Conservation (phyloP, 495 filamentous ascomycete species). For the Trichoderma virens region DNA sequence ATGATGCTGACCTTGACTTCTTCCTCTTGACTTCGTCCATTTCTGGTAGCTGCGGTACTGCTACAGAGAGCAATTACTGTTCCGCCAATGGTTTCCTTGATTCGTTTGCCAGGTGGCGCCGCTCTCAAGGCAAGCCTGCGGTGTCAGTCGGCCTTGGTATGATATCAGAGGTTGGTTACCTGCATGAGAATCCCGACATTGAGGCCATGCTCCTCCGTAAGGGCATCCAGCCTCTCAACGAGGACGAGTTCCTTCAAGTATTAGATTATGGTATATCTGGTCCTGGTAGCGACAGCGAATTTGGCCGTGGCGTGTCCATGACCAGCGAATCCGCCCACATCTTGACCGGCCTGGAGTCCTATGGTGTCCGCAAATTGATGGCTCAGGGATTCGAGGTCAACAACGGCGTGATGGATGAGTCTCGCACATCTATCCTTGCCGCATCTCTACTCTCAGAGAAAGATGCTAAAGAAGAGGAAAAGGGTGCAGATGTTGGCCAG, state of each 20-base stretch:
- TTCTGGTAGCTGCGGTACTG: constrained; percentile 33
- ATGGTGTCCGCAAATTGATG: constrained; percentile 16
- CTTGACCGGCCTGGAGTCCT: constrained; percentile 21
- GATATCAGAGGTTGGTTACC: constrained; percentile 29
- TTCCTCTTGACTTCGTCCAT: constrained; percentile 49
- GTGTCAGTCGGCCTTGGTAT: constrained; percentile 30
- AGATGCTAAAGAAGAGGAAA: constrained; percentile 5
- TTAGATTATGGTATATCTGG: constrained; percentile 21
- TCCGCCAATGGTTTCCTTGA: constrained; percentile 45
- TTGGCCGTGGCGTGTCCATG: background rate
- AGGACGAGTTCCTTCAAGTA: constrained; percentile 29
- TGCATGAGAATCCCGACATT: constrained; percentile 17
- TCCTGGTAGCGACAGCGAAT: background rate
- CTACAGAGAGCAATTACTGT: constrained; percentile 41
- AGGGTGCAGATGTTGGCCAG: constrained; percentile 4
- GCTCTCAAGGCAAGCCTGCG: constrained; percentile 23
- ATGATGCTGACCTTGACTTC: constrained; percentile 39
- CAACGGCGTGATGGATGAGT: constrained; percentile 16
- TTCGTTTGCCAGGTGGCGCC: constrained; percentile 23
- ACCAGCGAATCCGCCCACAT: constrained; percentile 15
- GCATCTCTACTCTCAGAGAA: constrained; percentile 12
- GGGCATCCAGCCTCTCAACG: constrained; percentile 24
- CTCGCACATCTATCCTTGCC: constrained; percentile 17
- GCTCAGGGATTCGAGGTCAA: constrained; percentile 22
- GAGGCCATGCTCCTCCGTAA: constrained; percentile 20